Evolutionary conservation across 108 stramenopile genomes (phyloP).

Genomic region (Nitzschia sp.): DNA sequence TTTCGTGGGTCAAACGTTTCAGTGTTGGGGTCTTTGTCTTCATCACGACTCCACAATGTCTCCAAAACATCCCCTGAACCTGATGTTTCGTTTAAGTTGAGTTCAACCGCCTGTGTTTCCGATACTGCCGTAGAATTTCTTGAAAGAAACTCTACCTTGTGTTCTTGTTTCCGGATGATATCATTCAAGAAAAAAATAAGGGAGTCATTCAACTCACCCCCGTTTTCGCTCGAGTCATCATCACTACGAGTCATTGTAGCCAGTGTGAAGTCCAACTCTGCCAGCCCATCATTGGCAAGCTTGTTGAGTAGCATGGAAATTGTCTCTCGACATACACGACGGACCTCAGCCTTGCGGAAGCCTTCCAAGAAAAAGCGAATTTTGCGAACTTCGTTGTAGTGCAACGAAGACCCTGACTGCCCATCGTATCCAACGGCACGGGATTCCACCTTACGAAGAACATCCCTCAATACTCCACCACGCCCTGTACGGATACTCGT

Average conservation of each 20-base stretch:
- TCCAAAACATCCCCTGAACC: constrained; percentile 41
- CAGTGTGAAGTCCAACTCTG: constrained; percentile 70
- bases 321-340: constrained; percentile 74
- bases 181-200: constrained; percentile 77
- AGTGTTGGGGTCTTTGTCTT: constrained; percentile 57
- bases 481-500: constrained; percentile 54
- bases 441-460: constrained; percentile 70
- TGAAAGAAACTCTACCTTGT: constrained; percentile 53
- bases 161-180: constrained; percentile 76
- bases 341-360: constrained; percentile 74
- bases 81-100: not conserved
- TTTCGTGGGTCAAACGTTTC: constrained; percentile 83
- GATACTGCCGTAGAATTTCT: constrained; percentile 25
- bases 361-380: constrained; percentile 82
- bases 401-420: constrained; percentile 67
- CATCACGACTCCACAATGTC: constrained; percentile 67
- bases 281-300: constrained; percentile 70
- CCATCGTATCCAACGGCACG: constrained; percentile 86
- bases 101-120: constrained; percentile 4
- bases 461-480: constrained; percentile 66
- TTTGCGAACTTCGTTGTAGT: constrained; percentile 75
- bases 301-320: constrained; percentile 73
- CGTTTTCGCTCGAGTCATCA: constrained; percentile 57
- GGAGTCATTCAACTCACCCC: constrained; percentile 76
- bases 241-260: constrained; percentile 66